Evolutionary conservation across 2,329 filamentous ascomycete genomes (phyloP).

Genomic region (Aureobasidium sp.): DNA sequence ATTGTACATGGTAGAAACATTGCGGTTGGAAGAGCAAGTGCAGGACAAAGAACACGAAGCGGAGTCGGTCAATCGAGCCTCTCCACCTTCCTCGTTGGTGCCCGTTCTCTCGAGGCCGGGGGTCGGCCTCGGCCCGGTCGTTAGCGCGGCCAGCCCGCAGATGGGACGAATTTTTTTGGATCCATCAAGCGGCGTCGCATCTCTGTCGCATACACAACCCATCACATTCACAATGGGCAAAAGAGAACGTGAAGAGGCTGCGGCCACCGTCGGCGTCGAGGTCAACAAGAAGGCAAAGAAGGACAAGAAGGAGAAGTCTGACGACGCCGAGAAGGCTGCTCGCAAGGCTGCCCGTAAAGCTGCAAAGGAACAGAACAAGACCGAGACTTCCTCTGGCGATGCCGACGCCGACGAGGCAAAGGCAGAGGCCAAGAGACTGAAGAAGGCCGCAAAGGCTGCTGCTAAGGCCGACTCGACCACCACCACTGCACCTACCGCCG

Average conservation of each 20-base stretch:
- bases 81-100: neutral
- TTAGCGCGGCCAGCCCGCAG: neutral
- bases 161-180: conserved; percentile 1
- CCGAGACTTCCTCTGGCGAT: conserved; percentile 17
- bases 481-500: neutral
- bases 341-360: conserved; percentile 34
- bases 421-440: conserved; percentile 30
- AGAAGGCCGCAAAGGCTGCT: conserved; percentile 26
- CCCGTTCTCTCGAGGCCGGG: neutral
- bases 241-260: conserved; percentile 21
- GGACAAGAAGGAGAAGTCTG: conserved; percentile 20
- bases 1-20: neutral
- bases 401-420: conserved; percentile 14
- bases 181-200: neutral
- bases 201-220: neutral
- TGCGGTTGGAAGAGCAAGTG: neutral
- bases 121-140: neutral
- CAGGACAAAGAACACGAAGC: conserved; percentile 8
- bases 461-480: conserved; percentile 12
- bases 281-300: conserved; percentile 25
- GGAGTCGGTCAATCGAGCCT: neutral
- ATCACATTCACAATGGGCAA: conserved; percentile 19
- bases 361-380: conserved; percentile 29
- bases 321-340: conserved; percentile 31
- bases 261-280: conserved; percentile 13